Conservation (phyloP, 768 basidiomycete species). For the Ramaria sp. region DNA sequence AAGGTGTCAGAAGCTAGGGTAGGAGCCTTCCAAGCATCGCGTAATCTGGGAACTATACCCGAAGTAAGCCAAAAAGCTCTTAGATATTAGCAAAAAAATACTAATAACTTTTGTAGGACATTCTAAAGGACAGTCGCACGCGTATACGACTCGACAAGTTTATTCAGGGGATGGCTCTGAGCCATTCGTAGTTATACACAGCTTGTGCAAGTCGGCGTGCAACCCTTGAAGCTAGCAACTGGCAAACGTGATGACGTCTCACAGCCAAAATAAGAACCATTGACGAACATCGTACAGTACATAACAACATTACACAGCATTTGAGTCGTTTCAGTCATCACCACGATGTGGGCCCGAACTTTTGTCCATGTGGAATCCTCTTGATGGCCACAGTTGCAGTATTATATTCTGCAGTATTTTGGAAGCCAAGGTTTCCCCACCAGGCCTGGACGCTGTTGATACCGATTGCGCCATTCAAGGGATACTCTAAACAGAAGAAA, state of each 20-base stretch:
- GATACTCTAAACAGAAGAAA: conserved; percentile 59
- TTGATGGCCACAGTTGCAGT: background rate
- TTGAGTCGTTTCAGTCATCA: background rate
- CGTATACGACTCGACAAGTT: background rate
- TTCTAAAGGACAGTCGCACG: background rate
- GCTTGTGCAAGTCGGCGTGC: too few species aligned
- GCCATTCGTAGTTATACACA: too few species aligned
- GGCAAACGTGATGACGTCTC: too few species aligned
- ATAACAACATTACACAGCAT: background rate
- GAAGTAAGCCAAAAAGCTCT: background rate
- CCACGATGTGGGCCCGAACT: conserved; percentile 11
- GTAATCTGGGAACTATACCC: background rate
- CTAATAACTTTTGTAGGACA: background rate
- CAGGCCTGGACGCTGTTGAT: conserved; percentile 40
- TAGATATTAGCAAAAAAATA: background rate
- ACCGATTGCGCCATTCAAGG: conserved; percentile 50
- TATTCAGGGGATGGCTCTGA: background rate
- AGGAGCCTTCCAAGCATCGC: background rate
- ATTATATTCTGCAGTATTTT: background rate
- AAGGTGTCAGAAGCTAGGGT: background rate
- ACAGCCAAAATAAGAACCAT: background rate
- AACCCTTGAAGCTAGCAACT: too few species aligned
- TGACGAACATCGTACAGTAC: background rate
- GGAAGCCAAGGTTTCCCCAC: conserved; percentile 50
- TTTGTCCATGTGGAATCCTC: background rate